These are phyloP conservation scores for Backusella tarrabulga DNA, from an alignment of 192 early-diverging fungal species.

Conservation along the genomic window DNA sequence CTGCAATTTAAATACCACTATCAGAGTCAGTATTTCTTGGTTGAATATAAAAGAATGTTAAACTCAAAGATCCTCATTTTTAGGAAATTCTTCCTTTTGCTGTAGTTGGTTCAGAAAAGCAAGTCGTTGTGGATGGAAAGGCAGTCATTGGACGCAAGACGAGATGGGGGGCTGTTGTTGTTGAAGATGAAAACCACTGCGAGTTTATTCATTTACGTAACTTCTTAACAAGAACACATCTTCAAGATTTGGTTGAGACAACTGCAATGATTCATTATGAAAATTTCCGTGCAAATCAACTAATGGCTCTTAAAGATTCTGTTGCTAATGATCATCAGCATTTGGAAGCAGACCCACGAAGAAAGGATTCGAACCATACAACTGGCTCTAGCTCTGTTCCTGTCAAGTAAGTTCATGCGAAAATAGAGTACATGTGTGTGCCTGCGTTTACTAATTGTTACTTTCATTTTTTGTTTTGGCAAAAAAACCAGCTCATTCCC, in stretches of 20 bases:
- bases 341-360: background rate
- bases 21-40: slow-evolving; percentile 48
- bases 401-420: background rate
- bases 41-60: background rate
- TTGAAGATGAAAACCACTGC: slow-evolving; percentile 93
- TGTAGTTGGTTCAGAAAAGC: slow-evolving; percentile 90
- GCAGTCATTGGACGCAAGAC: slow-evolving; percentile 85
- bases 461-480: background rate
- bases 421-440: background rate
- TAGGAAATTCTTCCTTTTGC: slow-evolving; percentile 90
- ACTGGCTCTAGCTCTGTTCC: background rate
- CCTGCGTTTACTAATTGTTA: background rate
- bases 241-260: slow-evolving; percentile 95
- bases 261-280: slow-evolving; percentile 95
- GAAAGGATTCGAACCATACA: background rate
- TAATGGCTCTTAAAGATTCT: slow-evolving; percentile 34
- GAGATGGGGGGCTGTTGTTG: slow-evolving; percentile 75
- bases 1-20: slow-evolving; percentile 65
- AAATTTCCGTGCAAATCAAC: slow-evolving; percentile 80
- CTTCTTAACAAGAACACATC: slow-evolving; percentile 85
- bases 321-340: background rate
- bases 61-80: background rate
- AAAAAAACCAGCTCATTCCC: background rate
- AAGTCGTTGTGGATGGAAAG: slow-evolving; percentile 83
- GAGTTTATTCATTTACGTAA: slow-evolving; percentile 95